phyloP scores from a whole-genome alignment of 345 rosid species.

The Cochlearia excelsa region DNA sequence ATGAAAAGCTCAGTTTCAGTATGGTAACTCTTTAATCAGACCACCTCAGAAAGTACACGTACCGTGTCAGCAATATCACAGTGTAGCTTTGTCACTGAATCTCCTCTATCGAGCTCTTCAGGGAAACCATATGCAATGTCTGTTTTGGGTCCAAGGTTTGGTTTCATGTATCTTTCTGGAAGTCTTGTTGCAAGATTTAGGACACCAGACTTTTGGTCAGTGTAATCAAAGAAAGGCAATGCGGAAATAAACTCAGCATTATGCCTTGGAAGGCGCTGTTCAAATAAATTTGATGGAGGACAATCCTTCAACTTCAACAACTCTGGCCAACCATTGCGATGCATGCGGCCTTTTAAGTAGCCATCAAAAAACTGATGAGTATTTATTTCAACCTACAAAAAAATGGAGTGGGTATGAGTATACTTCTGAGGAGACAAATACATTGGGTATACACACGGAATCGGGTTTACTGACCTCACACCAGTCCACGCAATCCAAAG shows the following conservation, averaged over 20 bases:
- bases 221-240: conserved; percentile 75
- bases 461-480: conserved; percentile 30
- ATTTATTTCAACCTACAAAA: conserved; percentile 55
- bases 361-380: conserved; percentile 61
- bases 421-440: background rate
- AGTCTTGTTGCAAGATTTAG: conserved; percentile 59
- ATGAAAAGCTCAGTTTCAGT: no score
- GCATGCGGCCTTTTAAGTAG: conserved; percentile 44
- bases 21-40: background rate
- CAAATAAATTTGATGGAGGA: conserved; percentile 71
- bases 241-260: conserved; percentile 55
- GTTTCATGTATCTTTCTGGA: conserved; percentile 53
- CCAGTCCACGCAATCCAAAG: conserved; percentile 67
- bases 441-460: background rate
- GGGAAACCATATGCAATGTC: conserved; percentile 72
- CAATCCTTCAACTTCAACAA: conserved; percentile 75
- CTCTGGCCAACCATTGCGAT: conserved; percentile 43
- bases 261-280: conserved; percentile 62
- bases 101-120: conserved; percentile 74
- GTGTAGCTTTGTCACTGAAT: conserved; percentile 86
- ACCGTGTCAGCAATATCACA: conserved; percentile 89
- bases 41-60: conserved; percentile 2
- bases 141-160: conserved; percentile 87
- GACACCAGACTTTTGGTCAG: conserved; percentile 54
- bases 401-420: conserved; percentile 11